Evolutionary conservation across 2,329 filamentous ascomycete genomes (phyloP), one percentile per base, ranked within the genome.

Genomic region (Hypoxylon sp.): DNA sequence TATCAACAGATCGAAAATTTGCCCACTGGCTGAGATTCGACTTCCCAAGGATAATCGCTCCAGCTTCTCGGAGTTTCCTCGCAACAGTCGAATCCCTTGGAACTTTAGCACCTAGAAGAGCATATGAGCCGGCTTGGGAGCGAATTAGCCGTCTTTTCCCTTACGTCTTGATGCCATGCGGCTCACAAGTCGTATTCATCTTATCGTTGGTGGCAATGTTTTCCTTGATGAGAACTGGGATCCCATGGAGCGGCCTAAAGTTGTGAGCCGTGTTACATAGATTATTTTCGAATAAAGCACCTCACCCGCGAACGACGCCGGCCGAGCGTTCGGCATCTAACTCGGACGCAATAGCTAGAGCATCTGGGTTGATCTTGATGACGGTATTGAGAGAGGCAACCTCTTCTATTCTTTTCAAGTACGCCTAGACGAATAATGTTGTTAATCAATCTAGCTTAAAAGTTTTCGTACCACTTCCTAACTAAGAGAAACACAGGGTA

Each of bases 151-250:
- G 13, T 26, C 13, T 28, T 17, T n/a, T 47, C 44, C n/a, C n/a
- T n/a, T 6, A n/a, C 11, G 6, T 47, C 15, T 17, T 24, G 22
- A 28, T 28, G 15, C 15, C n/a, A 47, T 28, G 20, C 22, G 15
- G 24, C 44, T 47, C 24, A 28, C 44, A 22, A 47, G 44, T 47
- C 24, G 44, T 90, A 70, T 87, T 83, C 86, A 90, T 88, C 62
- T 79, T 73, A 70, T 90, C 87, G 1, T 76, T 73, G 0, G 87
- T 90, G 15, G 84, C 87, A 47, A 91, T 89, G 71, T 88, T 89
- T 75, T 89, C 85, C 73, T 91, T 91, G 76, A 91, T 79, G 4
- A 90, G 75, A 20, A 90, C 83, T 0, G 88, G 88, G 4, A 91
- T 81, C 6, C 89, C 88, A 71, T 91, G 87, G 0, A 90, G 78